Conservation (phyloP, 1,284 basidiomycete genomes). For the Boletus sp. region DNA sequence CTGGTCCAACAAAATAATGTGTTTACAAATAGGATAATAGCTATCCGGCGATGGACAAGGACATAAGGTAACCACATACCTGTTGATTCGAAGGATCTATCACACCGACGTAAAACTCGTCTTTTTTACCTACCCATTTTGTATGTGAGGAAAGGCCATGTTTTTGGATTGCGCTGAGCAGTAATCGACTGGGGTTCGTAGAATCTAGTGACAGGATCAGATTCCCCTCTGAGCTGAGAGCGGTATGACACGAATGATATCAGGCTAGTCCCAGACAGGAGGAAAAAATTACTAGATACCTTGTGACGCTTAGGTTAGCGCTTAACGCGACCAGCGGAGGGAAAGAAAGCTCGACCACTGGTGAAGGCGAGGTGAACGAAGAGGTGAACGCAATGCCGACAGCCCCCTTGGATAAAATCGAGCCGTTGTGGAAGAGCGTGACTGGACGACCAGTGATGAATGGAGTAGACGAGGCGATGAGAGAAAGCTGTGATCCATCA, state of each 20-base stretch:
- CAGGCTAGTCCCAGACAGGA: background rate
- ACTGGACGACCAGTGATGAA: constrained; percentile 81
- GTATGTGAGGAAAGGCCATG: constrained; percentile 32
- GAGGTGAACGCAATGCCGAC: constrained; percentile 63
- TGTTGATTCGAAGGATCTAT: constrained; percentile 28
- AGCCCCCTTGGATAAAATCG: constrained; percentile 62
- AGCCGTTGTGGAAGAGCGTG: constrained; percentile 64
- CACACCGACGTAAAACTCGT: constrained; percentile 63
- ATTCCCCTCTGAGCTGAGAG: constrained; percentile 69
- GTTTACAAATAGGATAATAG: background rate
- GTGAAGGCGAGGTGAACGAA: constrained; percentile 17
- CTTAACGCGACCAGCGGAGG: constrained; percentile 54
- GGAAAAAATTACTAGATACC: constrained; percentile 36
- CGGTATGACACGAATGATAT: constrained; percentile 1
- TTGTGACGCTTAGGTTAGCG: constrained; percentile 50
- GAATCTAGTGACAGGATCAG: constrained; percentile 63
- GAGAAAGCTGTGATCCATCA: constrained; percentile 50
- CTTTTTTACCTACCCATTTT: constrained; percentile 46
- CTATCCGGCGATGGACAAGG: background rate
- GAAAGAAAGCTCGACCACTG: constrained; percentile 42
- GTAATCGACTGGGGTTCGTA: constrained; percentile 66
- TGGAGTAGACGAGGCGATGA: constrained; percentile 76
- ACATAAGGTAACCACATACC: constrained; percentile 1
- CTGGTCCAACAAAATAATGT: constrained; percentile 23
- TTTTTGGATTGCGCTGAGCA: constrained; percentile 57